Evolutionary conservation across 352 stramenopile genomes (phyloP), one percentile per base, ranked within the genome.

Genomic region (Phytophthora capsici): DNA sequence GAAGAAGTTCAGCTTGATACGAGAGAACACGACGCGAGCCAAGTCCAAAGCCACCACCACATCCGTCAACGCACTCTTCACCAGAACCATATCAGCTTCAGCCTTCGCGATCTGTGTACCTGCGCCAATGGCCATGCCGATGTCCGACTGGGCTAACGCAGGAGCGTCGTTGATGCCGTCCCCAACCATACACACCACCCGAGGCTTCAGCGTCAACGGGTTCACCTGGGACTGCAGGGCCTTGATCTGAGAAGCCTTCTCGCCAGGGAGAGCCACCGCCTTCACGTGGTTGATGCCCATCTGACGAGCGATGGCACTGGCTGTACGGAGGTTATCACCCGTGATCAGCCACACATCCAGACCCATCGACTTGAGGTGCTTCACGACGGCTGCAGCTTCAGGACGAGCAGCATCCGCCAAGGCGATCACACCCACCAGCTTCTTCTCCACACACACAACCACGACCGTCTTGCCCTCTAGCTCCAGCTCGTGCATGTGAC

Each of bases 81-180:
- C 84, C n/a, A 96, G 52, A 10, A 96, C 87, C 85, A 96, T 94
- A 54, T 96, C 88, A 1, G 89, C 89, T 52, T 94, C 85, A 0
- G 85, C 89, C 61, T 94, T 92, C 14, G 89, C 89, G 38, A 96
- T 94, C 57, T 96, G 83, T 14, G 95, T 98, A 13, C 94, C 95
- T 4, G 94, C 90, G 23, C 93, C 95, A 36, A 96, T 94, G 2
- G 95, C 94, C 74, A 98, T 94, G 7, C 95, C 94, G 4, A 98
- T 79, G 63, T 98, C 91, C 10, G 94, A 91, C 51, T 97, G 86
- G 6, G 91, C 88, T 9, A 98, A 66, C 1, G 96, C 94, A 10
- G 95, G 95, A 6, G 93, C 94, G 75, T 99, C 96, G 72, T 98
- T 99, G 48, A 99, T 97, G 25, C 95, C 95, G 59, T 98, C 94